Conservation (phyloP, 352 stramenopile species). For the Detonula confervacea region DNA sequence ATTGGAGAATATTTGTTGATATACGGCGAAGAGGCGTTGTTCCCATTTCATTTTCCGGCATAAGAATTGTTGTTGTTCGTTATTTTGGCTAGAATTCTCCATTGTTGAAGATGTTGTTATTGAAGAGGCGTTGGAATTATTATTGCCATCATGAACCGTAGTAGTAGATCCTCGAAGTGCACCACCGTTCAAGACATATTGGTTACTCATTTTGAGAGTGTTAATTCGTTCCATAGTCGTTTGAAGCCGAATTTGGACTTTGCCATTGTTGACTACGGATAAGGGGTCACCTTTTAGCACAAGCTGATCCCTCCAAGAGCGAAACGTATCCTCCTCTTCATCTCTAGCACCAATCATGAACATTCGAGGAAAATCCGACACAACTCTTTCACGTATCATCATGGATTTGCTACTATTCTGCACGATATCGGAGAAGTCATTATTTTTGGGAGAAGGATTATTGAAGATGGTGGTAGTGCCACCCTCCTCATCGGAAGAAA, state of each 20-base stretch:
- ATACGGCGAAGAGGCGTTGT: constrained; percentile 50
- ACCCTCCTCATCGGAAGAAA: constrained; percentile 16
- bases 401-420: constrained; percentile 29
- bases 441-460: neutral
- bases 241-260: neutral
- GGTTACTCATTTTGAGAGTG: constrained; percentile 49
- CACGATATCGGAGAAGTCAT: too few species aligned
- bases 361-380: constrained; percentile 34
- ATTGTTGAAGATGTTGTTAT: neutral
- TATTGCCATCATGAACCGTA: too few species aligned
- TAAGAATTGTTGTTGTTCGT: constrained; percentile 15
- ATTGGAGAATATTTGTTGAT: constrained; percentile 41
- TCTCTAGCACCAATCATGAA: constrained; percentile 53
- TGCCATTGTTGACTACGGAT: neutral
- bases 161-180: constrained; percentile 15
- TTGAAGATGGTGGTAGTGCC: too few species aligned
- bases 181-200: constrained; percentile 42
- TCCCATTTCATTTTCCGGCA: constrained; percentile 57
- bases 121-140: neutral
- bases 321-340: constrained; percentile 42
- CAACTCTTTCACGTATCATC: neutral
- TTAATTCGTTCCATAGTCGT: constrained; percentile 39
- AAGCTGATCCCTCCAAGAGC: constrained; percentile 20
- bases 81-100: neutral
- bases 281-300: neutral